Evolutionary conservation across 169 alveolate species (phyloP).

Genomic region (Prorocentrum cordatum): DNA sequence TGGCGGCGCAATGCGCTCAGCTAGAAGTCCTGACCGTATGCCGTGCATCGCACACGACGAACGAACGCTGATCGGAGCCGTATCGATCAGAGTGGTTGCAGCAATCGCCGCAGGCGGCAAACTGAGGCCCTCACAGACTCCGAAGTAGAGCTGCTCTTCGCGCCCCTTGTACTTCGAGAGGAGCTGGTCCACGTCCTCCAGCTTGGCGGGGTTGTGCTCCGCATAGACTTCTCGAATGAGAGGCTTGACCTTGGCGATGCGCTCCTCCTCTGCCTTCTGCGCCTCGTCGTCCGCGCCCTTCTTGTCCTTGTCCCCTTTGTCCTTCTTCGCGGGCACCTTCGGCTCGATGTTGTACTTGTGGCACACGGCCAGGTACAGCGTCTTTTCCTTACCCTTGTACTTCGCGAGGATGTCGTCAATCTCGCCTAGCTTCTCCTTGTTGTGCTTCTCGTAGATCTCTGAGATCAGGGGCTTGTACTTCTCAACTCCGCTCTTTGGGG

Average conservation of each 20-base stretch:
- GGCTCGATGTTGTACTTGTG: conserved; percentile 63
- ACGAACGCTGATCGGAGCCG: too few species aligned
- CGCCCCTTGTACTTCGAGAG: conserved; percentile 63
- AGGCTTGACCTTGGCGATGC: conserved; percentile 18
- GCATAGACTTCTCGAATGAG: conserved; percentile 25
- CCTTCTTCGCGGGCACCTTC: conserved; percentile 9
- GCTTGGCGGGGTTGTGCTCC: conserved; percentile 61
- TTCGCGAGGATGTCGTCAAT: conserved; percentile 32
- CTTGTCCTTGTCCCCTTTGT: conserved; percentile 32
- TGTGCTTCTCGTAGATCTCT: conserved; percentile 53
- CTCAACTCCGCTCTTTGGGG: too few species aligned
- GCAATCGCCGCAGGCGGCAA: too few species aligned
- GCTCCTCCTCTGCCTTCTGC: too few species aligned
- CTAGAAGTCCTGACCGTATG: too few species aligned
- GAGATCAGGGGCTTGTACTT: conserved; percentile 56
- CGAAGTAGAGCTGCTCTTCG: conserved; percentile 32
- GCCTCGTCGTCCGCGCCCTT: background rate
- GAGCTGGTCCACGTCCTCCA: conserved; percentile 1
- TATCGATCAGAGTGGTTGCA: too few species aligned
- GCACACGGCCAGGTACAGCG: conserved; percentile 59
- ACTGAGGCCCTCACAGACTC: conserved; percentile 43
- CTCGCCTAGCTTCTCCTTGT: conserved; percentile 52
- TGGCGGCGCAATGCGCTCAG: too few species aligned
- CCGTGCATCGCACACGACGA: too few species aligned
- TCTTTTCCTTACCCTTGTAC: conserved; percentile 65